These are phyloP conservation scores for Yamadazyma aaseri DNA, from an alignment of 1,139 yeast species.

Conservation along the genomic window DNA sequence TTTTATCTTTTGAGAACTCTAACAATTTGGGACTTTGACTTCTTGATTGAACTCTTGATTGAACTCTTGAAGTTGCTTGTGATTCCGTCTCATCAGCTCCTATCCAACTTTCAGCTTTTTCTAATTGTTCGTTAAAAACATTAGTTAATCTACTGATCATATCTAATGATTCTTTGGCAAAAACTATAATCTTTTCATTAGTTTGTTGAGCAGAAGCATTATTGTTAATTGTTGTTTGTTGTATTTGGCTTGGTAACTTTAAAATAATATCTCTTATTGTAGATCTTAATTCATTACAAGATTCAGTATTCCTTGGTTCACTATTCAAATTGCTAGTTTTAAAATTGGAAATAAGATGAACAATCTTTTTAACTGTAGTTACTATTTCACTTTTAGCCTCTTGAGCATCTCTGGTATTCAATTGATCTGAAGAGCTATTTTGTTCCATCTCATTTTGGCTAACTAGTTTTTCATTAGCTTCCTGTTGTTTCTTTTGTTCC, in stretches of 20 bases:
- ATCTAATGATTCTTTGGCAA: constrained; percentile 87
- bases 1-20: not conserved
- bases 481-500: constrained; percentile 2
- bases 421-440: constrained; percentile 4
- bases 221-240: constrained; percentile 23
- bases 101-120: constrained; percentile 83
- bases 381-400: constrained; percentile 80
- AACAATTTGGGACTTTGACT: constrained; percentile 5
- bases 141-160: constrained; percentile 81
- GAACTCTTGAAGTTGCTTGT: not conserved
- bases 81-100: constrained; percentile 34
- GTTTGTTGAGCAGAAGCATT: constrained; percentile 30
- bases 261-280: constrained; percentile 80
- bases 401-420: constrained; percentile 22
- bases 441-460: constrained; percentile 9
- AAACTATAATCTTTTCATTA: constrained; percentile 66
- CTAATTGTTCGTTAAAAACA: constrained; percentile 81
- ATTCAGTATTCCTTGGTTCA: constrained; percentile 15
- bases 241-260: constrained; percentile 57
- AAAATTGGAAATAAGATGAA: constrained; percentile 80
- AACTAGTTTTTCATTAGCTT: constrained; percentile 3
- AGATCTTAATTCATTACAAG: constrained; percentile 43
- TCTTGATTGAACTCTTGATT: constrained; percentile 6
- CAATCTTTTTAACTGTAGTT: constrained; percentile 84
- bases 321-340: constrained; percentile 63